Evolutionary conservation across 192 early-diverging fungal species (phyloP).

Genomic region (Coemansia sp.): DNA sequence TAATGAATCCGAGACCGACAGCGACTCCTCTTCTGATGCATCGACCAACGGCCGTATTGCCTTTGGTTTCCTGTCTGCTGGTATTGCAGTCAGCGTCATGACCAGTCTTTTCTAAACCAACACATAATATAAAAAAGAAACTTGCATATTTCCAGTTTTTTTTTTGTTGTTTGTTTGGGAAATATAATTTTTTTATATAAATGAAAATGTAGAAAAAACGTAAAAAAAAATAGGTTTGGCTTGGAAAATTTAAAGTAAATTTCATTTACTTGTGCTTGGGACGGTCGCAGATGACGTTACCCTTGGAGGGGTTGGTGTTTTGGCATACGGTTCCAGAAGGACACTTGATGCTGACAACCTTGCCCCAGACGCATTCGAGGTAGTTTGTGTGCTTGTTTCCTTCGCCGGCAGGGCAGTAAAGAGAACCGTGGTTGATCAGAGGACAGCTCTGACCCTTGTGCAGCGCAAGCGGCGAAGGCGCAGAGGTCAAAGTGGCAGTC

Average conservation of each 20-base stretch:
- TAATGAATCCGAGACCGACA: not conserved
- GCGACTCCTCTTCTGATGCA: not conserved
- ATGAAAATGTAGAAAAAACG: not conserved
- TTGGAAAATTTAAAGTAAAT: too few species aligned
- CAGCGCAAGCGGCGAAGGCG: not conserved
- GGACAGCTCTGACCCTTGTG: slow-evolving; percentile 8
- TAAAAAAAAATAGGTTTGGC: too few species aligned
- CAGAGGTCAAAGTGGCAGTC: not conserved
- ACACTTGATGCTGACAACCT: slow-evolving; percentile 9
- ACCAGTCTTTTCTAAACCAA: not conserved
- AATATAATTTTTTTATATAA: not conserved
- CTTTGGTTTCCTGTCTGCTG: not conserved
- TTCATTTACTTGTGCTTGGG: not conserved
- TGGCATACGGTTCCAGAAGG: slow-evolving; percentile 14
- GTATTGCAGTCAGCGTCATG: not conserved
- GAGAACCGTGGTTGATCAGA: slow-evolving; percentile 5
- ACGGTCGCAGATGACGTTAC: not conserved
- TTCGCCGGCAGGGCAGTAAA: slow-evolving; percentile 1
- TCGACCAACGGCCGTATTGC: not conserved
- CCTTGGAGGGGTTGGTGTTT: not conserved
- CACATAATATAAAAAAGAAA: not conserved
- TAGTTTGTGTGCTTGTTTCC: slow-evolving; percentile 5
- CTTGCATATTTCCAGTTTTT: not conserved
- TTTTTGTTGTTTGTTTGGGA: not conserved
- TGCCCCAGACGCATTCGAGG: slow-evolving; percentile 23